Conservation (phyloP, 768 basidiomycete genomes). For the Hygrophoropsis aurantiaca region DNA sequence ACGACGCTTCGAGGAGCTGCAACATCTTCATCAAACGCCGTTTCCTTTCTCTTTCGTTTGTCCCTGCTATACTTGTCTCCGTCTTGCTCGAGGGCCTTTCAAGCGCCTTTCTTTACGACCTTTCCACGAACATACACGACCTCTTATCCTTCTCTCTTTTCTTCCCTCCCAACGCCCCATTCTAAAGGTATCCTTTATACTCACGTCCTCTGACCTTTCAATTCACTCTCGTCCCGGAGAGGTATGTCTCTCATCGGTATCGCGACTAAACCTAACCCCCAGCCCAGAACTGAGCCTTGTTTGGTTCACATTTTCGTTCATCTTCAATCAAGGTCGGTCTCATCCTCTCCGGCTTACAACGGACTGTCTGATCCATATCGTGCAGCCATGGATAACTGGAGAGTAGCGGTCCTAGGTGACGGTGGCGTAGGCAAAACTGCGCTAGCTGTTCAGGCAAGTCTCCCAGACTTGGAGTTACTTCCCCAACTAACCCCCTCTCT, state of each 20-base stretch:
- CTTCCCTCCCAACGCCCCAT: slow-evolving; percentile 31
- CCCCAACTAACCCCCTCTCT: slow-evolving; percentile 11
- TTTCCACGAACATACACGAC: slow-evolving; percentile 69
- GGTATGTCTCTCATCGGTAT: slow-evolving; percentile 1
- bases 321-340: slow-evolving; percentile 17
- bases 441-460: slow-evolving; percentile 85
- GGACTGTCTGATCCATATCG: slow-evolving; percentile 6
- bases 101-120: slow-evolving; percentile 55
- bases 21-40: slow-evolving; percentile 33
- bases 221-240: slow-evolving; percentile 13
- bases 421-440: slow-evolving; percentile 98
- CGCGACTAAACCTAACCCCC: slow-evolving; percentile 14
- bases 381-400: slow-evolving; percentile 86
- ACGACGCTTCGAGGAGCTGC: slow-evolving; percentile 29
- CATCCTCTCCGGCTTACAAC: slow-evolving; percentile 15
- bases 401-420: slow-evolving; percentile 94
- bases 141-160: slow-evolving; percentile 45
- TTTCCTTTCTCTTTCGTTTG: slow-evolving; percentile 23
- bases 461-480: neutral
- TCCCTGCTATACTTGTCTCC: slow-evolving; percentile 19
- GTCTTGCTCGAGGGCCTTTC: slow-evolving; percentile 24
- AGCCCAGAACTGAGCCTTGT: slow-evolving; percentile 14
- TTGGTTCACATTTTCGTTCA: slow-evolving; percentile 20
- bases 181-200: slow-evolving; percentile 28
- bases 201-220: slow-evolving; percentile 25